phyloP scores from a whole-genome alignment of 257 asterid species.

The Solanum piurae region DNA sequence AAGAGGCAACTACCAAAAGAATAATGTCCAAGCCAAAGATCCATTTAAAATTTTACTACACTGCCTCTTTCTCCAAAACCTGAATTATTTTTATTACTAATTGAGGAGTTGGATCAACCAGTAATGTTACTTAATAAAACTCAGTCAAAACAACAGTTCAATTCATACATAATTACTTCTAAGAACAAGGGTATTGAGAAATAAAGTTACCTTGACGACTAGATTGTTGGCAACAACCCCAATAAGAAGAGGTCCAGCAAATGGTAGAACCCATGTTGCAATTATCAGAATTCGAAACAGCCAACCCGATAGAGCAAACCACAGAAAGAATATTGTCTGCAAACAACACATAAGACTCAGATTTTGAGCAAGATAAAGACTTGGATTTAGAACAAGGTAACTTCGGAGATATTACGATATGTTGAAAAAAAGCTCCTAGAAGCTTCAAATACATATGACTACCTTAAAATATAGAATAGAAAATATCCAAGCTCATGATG shows the following conservation, averaged over 20 bases:
- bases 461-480: not conserved
- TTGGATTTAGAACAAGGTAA: not conserved
- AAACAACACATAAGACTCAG: not conserved
- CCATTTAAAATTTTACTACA: not conserved
- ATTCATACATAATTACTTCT: not conserved
- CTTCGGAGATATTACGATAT: not conserved
- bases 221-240: slow-evolving; percentile 86
- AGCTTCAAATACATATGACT: not conserved
- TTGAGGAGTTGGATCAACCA: not conserved
- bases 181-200: not conserved
- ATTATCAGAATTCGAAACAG: slow-evolving; percentile 68
- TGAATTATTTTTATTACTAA: not conserved
- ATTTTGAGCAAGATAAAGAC: not conserved
- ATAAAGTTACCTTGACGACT: slow-evolving; percentile 60
- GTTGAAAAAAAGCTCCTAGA: not conserved
- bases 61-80: not conserved
- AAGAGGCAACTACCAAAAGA: not conserved
- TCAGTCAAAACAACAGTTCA: not conserved
- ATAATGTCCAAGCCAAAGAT: not conserved
- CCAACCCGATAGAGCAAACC: slow-evolving; percentile 99
- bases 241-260: slow-evolving; percentile 92
- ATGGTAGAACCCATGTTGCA: slow-evolving; percentile 83
- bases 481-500: not conserved
- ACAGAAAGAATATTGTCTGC: slow-evolving; percentile 90
- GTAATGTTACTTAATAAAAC: not conserved